Evolutionary conservation across 2,329 filamentous ascomycete species (phyloP).

Genomic region (Epicoccum nigrum): DNA sequence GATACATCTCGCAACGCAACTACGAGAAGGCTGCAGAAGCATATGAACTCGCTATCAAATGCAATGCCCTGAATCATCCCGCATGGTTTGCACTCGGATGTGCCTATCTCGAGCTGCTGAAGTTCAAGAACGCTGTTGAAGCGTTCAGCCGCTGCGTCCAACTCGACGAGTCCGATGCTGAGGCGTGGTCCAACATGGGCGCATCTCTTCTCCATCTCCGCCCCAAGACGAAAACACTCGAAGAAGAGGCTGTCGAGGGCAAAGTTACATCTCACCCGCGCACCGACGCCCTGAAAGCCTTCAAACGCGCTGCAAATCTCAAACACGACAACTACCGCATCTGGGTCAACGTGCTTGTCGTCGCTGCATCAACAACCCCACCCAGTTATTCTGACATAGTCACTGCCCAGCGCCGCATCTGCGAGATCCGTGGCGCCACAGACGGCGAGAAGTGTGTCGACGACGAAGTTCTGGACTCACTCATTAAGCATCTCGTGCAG

Average conservation of each 20-base stretch:
- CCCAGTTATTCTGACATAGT: conserved; percentile 78
- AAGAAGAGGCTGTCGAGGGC: conserved; percentile 33
- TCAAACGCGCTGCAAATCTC: conserved; percentile 83
- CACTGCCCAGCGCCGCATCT: conserved; percentile 73
- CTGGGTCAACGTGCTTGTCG: conserved; percentile 94
- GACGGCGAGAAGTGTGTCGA: conserved; percentile 82
- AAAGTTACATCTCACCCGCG: conserved; percentile 56
- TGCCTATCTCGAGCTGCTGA: conserved; percentile 76
- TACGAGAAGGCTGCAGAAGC: conserved; percentile 74
- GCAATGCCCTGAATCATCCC: conserved; percentile 80
- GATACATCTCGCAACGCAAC: conserved; percentile 71
- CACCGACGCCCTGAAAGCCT: conserved; percentile 77
- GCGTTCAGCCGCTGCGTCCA: conserved; percentile 84
- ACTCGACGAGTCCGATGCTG: conserved; percentile 84
- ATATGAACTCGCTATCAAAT: conserved; percentile 76
- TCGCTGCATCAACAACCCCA: conserved; percentile 78
- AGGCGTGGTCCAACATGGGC: conserved; percentile 94
- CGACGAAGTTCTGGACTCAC: conserved; percentile 69
- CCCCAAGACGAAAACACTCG: conserved; percentile 47
- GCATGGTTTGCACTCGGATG: conserved; percentile 93
- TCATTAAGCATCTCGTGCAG: conserved; percentile 73
- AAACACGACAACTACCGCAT: conserved; percentile 89
- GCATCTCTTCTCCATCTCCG: conserved; percentile 78
- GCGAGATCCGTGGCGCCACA: conserved; percentile 70
- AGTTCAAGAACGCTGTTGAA: conserved; percentile 79